Base-by-base conservation (phyloP, 75 land plant genomes). In the Gnetum montanum region DNA sequence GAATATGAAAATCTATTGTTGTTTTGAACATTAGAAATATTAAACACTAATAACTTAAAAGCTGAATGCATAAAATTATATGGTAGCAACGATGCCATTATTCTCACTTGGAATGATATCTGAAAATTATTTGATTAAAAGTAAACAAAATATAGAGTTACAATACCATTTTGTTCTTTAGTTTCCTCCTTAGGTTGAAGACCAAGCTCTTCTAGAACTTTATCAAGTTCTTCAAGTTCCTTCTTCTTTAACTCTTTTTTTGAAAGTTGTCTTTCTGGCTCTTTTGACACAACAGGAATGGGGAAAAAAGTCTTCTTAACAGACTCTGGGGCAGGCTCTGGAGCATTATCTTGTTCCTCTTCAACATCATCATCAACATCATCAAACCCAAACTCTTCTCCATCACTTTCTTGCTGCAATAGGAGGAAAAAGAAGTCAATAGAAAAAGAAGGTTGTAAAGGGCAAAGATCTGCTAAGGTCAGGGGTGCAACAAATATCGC, bases 201-300 rank as follows among this genome's bases (percentile, higher is more conserved):
- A 25, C 95, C 95, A 26, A 88, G 59, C 53, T 88, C 86, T 38
- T 89, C 95, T 18, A 92, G 62, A 59, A 92, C 76, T 8, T 95
- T 95, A 30, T 88, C 97, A 52, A 92, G 82, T 59, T 92, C 97
- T 26, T 67, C 97, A 44, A 88, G 68, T 54, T 85, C 97, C 63
- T 92, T 92, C 61, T 92, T 92, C 64, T 79, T 88, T 61, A 80
- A 49, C 40, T 88, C 97, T 58, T 91, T 91, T 60, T 88, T 91
- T 19, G 97, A 84, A n/a, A 91, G 89, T 62, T 91, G 97, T 36
- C 80, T 76, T 41, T 91, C 97, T 6, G 88, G 64, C 61, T 91
- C 97, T 57, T 80, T 82, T 3, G 74, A 52, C 51, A 63, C 65
- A 7, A 35, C 58, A 15, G 18, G 18, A 36, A 82, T 31, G 70